Conservation (phyloP, 2,329 filamentous ascomycete species). For the Mycogone perniciosa region DNA sequence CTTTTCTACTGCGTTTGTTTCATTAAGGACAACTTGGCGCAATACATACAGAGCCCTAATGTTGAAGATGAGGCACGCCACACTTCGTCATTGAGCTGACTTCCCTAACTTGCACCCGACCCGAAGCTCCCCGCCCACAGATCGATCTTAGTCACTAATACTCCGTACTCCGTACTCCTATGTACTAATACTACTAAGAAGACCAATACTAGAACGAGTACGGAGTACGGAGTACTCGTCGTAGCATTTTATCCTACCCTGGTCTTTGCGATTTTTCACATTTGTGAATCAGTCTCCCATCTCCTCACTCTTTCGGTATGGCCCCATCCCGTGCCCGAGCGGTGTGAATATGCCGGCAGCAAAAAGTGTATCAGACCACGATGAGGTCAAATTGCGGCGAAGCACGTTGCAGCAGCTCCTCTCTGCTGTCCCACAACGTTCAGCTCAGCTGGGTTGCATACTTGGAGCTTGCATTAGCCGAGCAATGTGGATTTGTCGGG, state of each 20-base stretch:
- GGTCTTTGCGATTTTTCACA: background rate
- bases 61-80: background rate
- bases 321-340: too few species aligned
- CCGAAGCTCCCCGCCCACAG: background rate
- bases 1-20: background rate
- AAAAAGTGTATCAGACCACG: background rate
- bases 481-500: background rate
- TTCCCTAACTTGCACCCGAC: background rate
- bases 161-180: too few species aligned
- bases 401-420: conserved; percentile 11
- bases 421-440: background rate
- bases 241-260: background rate
- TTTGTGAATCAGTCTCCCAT: background rate
- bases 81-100: background rate
- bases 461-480: conserved; percentile 6
- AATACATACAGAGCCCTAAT: background rate
- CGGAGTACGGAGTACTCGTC: background rate
- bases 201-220: too few species aligned
- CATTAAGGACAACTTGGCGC: conserved; percentile 3
- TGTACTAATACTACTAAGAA: background rate
- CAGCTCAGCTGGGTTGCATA: conserved; percentile 2
- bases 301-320: background rate
- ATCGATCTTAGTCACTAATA: background rate
- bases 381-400: conserved; percentile 7
- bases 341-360: too few species aligned